Percentiles rank a stretch among this genome's conserved stretches.
phyloP scores from a whole-genome alignment of 768 basidiomycete genomes.

The Mycena venus region DNA sequence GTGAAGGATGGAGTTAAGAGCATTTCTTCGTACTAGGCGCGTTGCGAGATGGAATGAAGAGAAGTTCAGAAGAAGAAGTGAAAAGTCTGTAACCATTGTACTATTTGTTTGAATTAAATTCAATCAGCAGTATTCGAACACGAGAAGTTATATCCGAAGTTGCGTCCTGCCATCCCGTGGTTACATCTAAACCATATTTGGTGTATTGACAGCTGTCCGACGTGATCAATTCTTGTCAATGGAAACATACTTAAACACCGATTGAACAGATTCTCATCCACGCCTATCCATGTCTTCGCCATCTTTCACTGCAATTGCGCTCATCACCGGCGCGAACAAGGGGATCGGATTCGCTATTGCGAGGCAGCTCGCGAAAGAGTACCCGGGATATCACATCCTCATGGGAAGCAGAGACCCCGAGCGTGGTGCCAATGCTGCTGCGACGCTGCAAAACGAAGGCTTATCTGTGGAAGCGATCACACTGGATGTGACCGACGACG shows the following conservation, averaged over 20 bases:
- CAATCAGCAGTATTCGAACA: too few relatives aligned
- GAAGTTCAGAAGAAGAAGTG: background rate
- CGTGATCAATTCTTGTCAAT: background rate
- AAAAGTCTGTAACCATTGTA: too few relatives aligned
- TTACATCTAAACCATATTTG: too few relatives aligned
- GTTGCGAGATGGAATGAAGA: background rate
- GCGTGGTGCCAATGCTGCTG: background rate
- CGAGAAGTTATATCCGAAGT: too few relatives aligned
- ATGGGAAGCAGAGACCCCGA: slow-evolving; percentile 3
- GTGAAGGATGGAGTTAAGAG: slow-evolving; percentile 54
- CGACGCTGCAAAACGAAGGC: background rate
- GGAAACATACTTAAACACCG: too few relatives aligned
- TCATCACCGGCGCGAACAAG: slow-evolving; percentile 19
- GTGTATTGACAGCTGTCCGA: too few relatives aligned
- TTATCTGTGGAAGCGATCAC: slow-evolving; percentile 6
- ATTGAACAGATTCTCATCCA: too few relatives aligned
- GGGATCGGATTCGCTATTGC: slow-evolving; percentile 16
- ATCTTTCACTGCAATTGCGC: slow-evolving; percentile 34
- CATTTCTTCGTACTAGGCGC: slow-evolving; percentile 12
- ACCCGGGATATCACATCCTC: slow-evolving; percentile 9
- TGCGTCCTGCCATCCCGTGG: too few relatives aligned
- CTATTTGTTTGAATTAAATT: too few relatives aligned
- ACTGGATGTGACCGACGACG: slow-evolving; percentile 14
- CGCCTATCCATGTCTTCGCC: too few relatives aligned
- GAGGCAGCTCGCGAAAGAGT: background rate